Base-by-base conservation (phyloP, 2,329 filamentous ascomycete species). In the Aspergillus ustus region DNA sequence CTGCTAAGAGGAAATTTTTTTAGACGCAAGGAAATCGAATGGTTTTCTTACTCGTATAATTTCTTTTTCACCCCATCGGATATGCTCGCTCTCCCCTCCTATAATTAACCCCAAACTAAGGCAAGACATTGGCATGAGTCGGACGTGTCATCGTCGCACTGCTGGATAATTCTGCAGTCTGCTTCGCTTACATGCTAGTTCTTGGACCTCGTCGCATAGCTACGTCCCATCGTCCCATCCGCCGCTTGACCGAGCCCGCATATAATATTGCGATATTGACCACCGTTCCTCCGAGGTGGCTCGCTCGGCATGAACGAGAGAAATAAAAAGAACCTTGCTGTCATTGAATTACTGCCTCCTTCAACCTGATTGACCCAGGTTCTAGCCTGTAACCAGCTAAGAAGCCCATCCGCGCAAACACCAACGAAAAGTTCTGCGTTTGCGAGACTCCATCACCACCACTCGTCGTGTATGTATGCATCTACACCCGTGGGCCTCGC, bases 141-240 rank as follows among this genome's bases (percentile, higher is more conserved):
- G 20, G 55, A 57, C 55, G 46, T 57, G 55, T 57, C 46, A 57
- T 57, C 34, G 37, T 57, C 46, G 34, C 55, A 57, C 46, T 57
- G 48, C 46, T 56, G 53, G 53, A 56, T 49, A 37, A 56, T 37
- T 40, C 29, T 45, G 29, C 44, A 56, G 28, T 15, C 52, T 11
- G 52, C 31, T 57, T 57, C 45, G 45, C 45, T 45, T 57, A 20
- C 7, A 34, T 28, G 20, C 50, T 28, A 45, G 31, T 40, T 4
- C 34, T 15, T 40, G 25, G 25, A 25, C 6, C 25, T 25, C 4
- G 25, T 25, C 25, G 25, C 25, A 25, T 25, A 25, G 25, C 25
- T 25, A 25, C 25, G 25, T 25, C 3, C 25, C 34, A 40, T 40
- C n/a, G n/a, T n/a, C 31, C 31, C 34, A 40, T 40, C 3, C 11